These are phyloP conservation scores for Knoxdaviesia capensis DNA, from an alignment of 2,329 filamentous ascomycete species.

Conservation along the genomic window DNA sequence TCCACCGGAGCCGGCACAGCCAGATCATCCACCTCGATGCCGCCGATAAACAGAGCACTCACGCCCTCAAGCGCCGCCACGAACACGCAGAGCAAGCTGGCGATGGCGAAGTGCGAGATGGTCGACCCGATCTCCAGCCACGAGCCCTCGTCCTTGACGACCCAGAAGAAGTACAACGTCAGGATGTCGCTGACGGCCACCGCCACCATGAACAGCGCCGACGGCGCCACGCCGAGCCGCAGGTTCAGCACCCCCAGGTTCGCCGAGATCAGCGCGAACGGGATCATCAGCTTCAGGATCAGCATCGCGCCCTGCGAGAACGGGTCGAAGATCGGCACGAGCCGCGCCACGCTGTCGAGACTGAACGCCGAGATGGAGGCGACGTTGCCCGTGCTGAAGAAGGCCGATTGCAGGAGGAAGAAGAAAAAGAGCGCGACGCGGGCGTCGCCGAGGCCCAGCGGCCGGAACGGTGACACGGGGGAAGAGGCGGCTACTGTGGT, in stretches of 20 bases:
- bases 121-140: constrained; percentile 97
- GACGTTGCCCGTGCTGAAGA: constrained; percentile 93
- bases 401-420: constrained; percentile 80
- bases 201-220: constrained; percentile 81
- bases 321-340: constrained; percentile 84
- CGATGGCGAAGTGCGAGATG: constrained; percentile 90
- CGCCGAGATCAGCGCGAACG: constrained; percentile 79
- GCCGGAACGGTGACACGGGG: constrained; percentile 24
- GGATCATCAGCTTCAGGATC: constrained; percentile 76
- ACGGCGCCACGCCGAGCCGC: constrained; percentile 63
- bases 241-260: constrained; percentile 88
- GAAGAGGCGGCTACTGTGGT: constrained; percentile 4
- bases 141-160: constrained; percentile 86
- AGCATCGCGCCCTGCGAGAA: constrained; percentile 79
- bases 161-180: constrained; percentile 94
- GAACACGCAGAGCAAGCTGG: constrained; percentile 74
- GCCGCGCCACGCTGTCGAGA: constrained; percentile 68
- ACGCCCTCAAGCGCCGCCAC: constrained; percentile 73
- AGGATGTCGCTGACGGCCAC: constrained; percentile 83
- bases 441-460: constrained; percentile 62
- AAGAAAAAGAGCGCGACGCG: constrained; percentile 90
- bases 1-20: too few species aligned
- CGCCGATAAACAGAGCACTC: constrained; percentile 64
- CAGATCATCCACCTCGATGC: constrained; percentile 42
- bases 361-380: constrained; percentile 88